These are phyloP conservation scores for Trichoderma simmonsii DNA, from an alignment of 2,329 filamentous ascomycete genomes.

Conservation along the genomic window DNA sequence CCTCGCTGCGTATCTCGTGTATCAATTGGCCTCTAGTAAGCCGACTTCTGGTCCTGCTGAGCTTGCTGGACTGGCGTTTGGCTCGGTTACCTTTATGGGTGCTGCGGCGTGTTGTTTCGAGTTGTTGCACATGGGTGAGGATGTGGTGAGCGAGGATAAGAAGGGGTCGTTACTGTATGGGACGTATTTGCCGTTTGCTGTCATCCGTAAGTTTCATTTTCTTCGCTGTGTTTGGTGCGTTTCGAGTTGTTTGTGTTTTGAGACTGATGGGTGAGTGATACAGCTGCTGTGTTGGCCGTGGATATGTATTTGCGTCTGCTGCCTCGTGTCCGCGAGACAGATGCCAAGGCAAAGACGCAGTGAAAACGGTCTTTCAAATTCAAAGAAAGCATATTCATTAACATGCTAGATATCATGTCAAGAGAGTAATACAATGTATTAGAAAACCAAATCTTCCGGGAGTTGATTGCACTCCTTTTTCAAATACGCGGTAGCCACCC, in stretches of 20 bases:
- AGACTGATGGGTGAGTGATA: background rate
- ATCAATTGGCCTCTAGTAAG: constrained; percentile 35
- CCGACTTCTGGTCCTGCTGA: constrained; percentile 41
- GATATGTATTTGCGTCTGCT: constrained; percentile 56
- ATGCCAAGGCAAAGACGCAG: constrained; percentile 39
- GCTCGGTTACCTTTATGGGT: constrained; percentile 49
- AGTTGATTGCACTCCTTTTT: background rate
- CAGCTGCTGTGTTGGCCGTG: constrained; percentile 48
- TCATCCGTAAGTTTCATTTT: constrained; percentile 48
- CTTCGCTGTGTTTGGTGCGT: no score
- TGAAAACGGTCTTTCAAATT: background rate
- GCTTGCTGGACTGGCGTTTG: constrained; percentile 51
- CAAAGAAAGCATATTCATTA: background rate
- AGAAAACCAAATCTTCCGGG: background rate
- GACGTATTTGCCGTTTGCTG: constrained; percentile 50
- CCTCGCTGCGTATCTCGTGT: constrained; percentile 46
- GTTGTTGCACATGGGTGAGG: constrained; percentile 47
- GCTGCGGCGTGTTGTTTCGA: constrained; percentile 52
- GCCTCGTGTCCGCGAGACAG: constrained; percentile 36
- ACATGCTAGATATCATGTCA: background rate
- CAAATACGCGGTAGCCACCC: constrained; percentile 7
- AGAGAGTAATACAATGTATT: background rate
- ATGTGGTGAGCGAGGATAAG: constrained; percentile 41
- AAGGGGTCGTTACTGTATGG: constrained; percentile 47
- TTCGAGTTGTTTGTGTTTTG: background rate